Evolutionary conservation across 1,139 yeast species (phyloP).

Genomic region (Debaryomyces coudertii): DNA sequence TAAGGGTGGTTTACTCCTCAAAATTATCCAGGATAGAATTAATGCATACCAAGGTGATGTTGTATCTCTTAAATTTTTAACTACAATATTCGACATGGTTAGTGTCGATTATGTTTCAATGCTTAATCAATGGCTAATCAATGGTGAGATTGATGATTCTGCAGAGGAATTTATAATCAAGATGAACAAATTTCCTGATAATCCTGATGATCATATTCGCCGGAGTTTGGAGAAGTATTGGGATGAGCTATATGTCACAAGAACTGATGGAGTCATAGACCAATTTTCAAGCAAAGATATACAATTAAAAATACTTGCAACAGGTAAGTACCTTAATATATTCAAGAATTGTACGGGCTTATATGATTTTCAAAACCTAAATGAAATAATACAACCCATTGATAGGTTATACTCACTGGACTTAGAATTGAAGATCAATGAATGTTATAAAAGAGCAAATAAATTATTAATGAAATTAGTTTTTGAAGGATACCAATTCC

Average conservation of each 20-base stretch:
- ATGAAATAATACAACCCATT: constrained; percentile 33
- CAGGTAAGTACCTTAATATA: constrained; percentile 85
- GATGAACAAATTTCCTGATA: constrained; percentile 38
- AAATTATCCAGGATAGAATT: constrained; percentile 61
- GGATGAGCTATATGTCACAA: constrained; percentile 79
- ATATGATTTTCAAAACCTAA: constrained; percentile 34
- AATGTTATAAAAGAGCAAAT: constrained; percentile 74
- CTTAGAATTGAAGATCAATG: constrained; percentile 58
- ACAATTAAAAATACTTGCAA: constrained; percentile 67
- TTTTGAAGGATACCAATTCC: constrained; percentile 62
- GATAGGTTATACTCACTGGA: constrained; percentile 58
- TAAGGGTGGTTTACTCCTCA: constrained; percentile 70
- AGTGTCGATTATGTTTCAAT: constrained; percentile 67
- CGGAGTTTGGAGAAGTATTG: constrained; percentile 75
- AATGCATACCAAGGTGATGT: constrained; percentile 69
- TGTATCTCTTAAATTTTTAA: constrained; percentile 54
- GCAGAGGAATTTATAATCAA: constrained; percentile 81
- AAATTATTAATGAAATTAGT: constrained; percentile 58
- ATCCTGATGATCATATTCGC: constrained; percentile 40
- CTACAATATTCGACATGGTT: constrained; percentile 56
- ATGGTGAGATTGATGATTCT: constrained; percentile 78
- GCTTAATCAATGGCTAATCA: constrained; percentile 76
- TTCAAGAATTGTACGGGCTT: constrained; percentile 60
- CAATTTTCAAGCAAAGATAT: constrained; percentile 60
- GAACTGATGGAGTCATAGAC: constrained; percentile 74